Conservation (phyloP, 164 flowering plant genomes). For the Vitis riparia region DNA sequence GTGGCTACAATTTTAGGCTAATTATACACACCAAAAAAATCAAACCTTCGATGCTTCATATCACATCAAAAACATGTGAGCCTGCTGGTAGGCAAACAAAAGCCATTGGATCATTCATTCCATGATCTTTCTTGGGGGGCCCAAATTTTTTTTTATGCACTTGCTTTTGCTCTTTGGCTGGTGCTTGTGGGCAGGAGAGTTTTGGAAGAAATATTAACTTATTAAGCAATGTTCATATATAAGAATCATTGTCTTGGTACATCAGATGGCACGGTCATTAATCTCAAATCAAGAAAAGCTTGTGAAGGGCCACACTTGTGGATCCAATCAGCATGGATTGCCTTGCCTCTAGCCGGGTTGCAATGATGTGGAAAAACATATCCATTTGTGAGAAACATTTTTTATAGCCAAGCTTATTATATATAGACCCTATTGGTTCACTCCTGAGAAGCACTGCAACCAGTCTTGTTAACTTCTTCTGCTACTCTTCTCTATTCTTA, state of each 20-base stretch:
- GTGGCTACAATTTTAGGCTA: too few species aligned
- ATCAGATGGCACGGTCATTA: conserved; percentile 1
- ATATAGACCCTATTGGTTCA: conserved; percentile 20
- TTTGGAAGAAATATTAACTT: too few species aligned
- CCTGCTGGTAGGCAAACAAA: too few species aligned
- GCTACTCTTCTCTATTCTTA: background rate
- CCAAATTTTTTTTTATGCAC: too few species aligned
- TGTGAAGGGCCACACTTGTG: conserved; percentile 21
- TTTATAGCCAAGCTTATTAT: conserved; percentile 21
- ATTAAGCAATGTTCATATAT: too few species aligned
- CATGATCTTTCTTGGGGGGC: too few species aligned
- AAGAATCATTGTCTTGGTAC: background rate
- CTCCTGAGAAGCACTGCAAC: background rate
- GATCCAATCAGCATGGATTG: conserved; percentile 21
- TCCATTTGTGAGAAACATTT: conserved; percentile 1
- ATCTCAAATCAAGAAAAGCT: conserved; percentile 23
- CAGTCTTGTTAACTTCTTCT: background rate
- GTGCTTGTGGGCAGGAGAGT: too few species aligned
- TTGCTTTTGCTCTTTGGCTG: too few species aligned
- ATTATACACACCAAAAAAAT: too few species aligned
- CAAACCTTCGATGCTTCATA: too few species aligned
- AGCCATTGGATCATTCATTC: too few species aligned
- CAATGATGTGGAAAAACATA: conserved; percentile 8
- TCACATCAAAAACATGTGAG: too few species aligned
- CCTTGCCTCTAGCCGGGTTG: conserved; percentile 2